Evolutionary conservation across 495 filamentous ascomycete species (phyloP).

Genomic region (Cercophora sp.): DNA sequence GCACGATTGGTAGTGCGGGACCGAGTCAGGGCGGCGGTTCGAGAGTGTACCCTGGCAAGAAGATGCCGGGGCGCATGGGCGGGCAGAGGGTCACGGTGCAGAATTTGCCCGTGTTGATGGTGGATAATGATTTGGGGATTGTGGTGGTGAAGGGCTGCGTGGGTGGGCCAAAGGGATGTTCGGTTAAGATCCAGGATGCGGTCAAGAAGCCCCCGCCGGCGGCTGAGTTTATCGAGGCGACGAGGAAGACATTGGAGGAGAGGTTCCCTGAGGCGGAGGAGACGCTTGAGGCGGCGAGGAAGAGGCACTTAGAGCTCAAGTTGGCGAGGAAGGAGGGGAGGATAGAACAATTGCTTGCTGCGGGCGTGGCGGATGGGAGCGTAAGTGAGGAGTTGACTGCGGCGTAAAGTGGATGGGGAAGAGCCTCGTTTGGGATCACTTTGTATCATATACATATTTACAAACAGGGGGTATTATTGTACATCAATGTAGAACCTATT

Average conservation of each 20-base stretch:
- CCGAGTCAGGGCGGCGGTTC: conserved; percentile 88
- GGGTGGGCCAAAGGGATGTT: conserved; percentile 76
- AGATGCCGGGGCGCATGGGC: conserved; percentile 96
- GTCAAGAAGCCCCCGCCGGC: conserved; percentile 85
- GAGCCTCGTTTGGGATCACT: not conserved
- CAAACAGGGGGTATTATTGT: not conserved
- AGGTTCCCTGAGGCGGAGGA: conserved; percentile 36
- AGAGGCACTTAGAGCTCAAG: conserved; percentile 39
- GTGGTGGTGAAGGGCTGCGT: conserved; percentile 83
- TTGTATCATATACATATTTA: not conserved
- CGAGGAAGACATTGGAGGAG: conserved; percentile 30
- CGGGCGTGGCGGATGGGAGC: conserved; percentile 8
- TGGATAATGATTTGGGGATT: conserved; percentile 78
- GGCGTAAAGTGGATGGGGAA: no score
- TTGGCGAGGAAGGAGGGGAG: conserved; percentile 36
- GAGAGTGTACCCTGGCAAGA: conserved; percentile 89
- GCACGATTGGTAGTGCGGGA: conserved; percentile 82
- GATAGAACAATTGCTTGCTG: conserved; percentile 23
- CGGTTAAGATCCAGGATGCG: conserved; percentile 84
- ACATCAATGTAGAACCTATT: not conserved
- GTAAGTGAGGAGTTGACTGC: conserved; percentile 4
- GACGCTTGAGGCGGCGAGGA: conserved; percentile 35
- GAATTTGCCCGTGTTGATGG: conserved; percentile 82
- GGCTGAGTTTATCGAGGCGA: conserved; percentile 39
- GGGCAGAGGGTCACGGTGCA: conserved; percentile 79